Evolutionary conservation across 2,329 filamentous ascomycete species (phyloP).

Genomic region (Ilyonectria destructans): DNA sequence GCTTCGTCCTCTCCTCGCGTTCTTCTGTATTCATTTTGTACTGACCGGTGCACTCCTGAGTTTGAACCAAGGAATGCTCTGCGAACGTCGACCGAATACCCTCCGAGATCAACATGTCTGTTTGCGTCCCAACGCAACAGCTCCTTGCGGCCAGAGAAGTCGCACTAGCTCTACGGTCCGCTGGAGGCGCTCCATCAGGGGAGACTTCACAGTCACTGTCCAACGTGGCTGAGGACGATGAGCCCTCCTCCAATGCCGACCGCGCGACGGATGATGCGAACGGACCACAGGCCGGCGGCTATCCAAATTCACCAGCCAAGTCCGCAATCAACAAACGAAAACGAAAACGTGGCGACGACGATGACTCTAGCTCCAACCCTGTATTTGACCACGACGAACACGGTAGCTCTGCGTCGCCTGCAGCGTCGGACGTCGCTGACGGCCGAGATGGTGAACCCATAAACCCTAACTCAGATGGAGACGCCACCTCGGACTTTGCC

Average conservation of each 20-base stretch:
- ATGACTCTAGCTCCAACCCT: too few relatives aligned
- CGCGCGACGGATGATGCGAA: too few relatives aligned
- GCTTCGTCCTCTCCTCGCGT: neutral
- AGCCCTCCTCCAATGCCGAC: neutral
- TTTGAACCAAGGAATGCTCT: constrained; percentile 3
- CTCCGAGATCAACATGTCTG: neutral
- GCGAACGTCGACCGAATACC: neutral
- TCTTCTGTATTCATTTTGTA: neutral
- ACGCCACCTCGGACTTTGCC: too few relatives aligned
- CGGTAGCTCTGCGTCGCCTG: too few relatives aligned
- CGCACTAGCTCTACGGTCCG: neutral
- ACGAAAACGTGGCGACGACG: too few relatives aligned
- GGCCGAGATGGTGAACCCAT: too few relatives aligned
- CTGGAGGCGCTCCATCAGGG: neutral
- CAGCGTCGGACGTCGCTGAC: too few relatives aligned
- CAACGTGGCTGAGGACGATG: neutral
- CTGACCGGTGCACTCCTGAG: neutral
- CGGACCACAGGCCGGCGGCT: too few relatives aligned
- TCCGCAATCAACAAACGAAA: too few relatives aligned
- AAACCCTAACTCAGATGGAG: too few relatives aligned
- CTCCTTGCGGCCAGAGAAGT: neutral
- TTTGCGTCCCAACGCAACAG: neutral
- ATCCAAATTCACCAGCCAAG: too few relatives aligned
- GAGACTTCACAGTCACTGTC: neutral
- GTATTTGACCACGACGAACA: too few relatives aligned